These are phyloP conservation scores for Alternaria viburni DNA, from an alignment of 2,329 filamentous ascomycete genomes.

Conservation along the genomic window DNA sequence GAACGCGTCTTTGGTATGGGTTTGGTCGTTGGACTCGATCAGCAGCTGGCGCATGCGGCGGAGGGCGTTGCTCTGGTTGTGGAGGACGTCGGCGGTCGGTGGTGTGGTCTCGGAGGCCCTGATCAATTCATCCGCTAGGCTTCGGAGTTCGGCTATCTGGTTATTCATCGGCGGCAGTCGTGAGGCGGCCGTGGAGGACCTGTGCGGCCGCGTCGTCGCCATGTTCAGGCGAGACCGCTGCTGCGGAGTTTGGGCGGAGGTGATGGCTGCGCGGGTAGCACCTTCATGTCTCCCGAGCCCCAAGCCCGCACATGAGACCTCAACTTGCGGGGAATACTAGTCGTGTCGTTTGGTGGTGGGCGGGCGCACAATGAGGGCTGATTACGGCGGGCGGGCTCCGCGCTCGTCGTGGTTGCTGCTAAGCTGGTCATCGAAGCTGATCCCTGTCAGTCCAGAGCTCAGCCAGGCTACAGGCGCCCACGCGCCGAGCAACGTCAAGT, in stretches of 20 bases:
- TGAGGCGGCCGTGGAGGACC: constrained; percentile 48
- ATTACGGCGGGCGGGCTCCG: constrained; percentile 2
- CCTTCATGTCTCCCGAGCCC: constrained; percentile 38
- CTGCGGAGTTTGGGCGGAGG: constrained; percentile 30
- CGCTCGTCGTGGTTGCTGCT: constrained; percentile 12
- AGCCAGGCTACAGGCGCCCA: neutral
- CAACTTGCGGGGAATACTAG: neutral
- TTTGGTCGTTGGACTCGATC: constrained; percentile 58
- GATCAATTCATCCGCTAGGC: constrained; percentile 45
- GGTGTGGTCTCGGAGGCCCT: constrained; percentile 38
- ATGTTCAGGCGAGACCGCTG: constrained; percentile 42
- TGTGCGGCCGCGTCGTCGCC: constrained; percentile 44
- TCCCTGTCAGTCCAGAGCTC: neutral
- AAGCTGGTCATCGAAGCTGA: constrained; percentile 20
- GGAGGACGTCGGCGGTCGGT: constrained; percentile 40
- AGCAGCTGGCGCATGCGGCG: constrained; percentile 71
- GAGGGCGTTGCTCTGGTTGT: constrained; percentile 58
- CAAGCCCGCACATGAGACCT: constrained; percentile 12
- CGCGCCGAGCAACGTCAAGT: constrained; percentile 11
- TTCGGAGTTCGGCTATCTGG: constrained; percentile 51
- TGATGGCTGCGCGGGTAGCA: constrained; percentile 24
- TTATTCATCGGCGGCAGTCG: constrained; percentile 62
- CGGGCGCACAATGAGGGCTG: constrained; percentile 2
- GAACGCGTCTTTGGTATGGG: constrained; percentile 77
- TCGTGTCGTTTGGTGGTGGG: neutral